phyloP scores from a whole-genome alignment of 148 eudicot genomes.

The Limonium bicolor region DNA sequence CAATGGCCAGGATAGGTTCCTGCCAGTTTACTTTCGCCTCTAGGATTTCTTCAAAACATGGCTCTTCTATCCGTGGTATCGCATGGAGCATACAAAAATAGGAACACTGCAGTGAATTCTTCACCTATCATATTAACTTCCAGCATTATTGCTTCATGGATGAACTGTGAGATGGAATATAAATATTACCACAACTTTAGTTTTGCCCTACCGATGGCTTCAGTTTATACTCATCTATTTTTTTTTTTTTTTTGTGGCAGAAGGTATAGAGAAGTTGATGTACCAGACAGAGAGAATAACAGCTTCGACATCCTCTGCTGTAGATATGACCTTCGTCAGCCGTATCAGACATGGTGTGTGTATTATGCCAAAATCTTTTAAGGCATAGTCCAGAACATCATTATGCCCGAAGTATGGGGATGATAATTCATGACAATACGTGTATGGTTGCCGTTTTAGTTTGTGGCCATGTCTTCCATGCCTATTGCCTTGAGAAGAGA shows the following conservation, averaged over 20 bases:
- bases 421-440: constrained; percentile 23
- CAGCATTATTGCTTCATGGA: no score
- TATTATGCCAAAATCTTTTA: constrained; percentile 38
- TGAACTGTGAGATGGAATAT: no score
- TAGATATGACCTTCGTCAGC: constrained; percentile 18
- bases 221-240: no score
- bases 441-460: constrained; percentile 67
- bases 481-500: constrained; percentile 60
- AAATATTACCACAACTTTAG: no score
- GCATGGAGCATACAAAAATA: no score
- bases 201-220: no score
- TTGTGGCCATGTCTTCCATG: constrained; percentile 79
- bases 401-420: constrained; percentile 14
- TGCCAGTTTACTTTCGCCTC: no score
- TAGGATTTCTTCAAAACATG: no score
- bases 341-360: constrained; percentile 33
- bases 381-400: constrained; percentile 38
- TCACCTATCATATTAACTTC: no score
- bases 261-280: constrained; percentile 20
- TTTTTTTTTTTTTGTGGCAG: constrained; percentile 12
- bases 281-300: constrained; percentile 43
- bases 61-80: no score
- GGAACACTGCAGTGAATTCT: no score
- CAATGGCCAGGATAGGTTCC: no score
- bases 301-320: constrained; percentile 17